These are phyloP conservation scores for Euryodendron excelsum DNA, from an alignment of 148 eudicot genomes.

Conservation along the genomic window DNA sequence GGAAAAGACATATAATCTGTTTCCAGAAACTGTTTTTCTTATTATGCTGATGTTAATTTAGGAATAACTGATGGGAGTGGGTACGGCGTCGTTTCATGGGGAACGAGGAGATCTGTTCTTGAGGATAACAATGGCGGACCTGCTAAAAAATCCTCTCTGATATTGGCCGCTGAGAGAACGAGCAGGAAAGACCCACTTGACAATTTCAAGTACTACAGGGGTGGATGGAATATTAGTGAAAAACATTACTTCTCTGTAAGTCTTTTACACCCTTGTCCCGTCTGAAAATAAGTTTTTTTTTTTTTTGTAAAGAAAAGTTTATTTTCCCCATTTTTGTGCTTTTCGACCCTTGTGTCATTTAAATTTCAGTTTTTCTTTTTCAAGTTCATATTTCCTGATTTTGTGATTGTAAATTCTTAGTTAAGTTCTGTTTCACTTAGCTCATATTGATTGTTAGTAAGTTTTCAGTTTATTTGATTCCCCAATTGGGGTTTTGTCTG, in stretches of 20 bases:
- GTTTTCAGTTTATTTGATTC: background rate
- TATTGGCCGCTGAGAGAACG: slow-evolving; percentile 44
- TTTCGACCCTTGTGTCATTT: background rate
- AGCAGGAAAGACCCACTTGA: slow-evolving; percentile 44
- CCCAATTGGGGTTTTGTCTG: background rate
- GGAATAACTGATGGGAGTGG: slow-evolving; percentile 1
- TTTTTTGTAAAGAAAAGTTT: no score
- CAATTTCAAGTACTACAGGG: slow-evolving; percentile 35
- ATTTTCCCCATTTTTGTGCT: background rate
- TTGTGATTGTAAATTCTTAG: background rate
- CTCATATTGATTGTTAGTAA: background rate
- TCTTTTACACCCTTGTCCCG: background rate
- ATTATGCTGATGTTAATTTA: background rate
- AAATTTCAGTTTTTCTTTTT: background rate
- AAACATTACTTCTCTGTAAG: slow-evolving; percentile 44
- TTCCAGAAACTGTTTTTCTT: background rate
- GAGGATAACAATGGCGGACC: no score
- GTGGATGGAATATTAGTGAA: slow-evolving; percentile 58
- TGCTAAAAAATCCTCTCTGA: slow-evolving; percentile 26
- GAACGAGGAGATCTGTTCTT: slow-evolving; percentile 22
- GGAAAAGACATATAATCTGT: background rate
- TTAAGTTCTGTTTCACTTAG: background rate
- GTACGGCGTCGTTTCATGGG: slow-evolving; percentile 17
- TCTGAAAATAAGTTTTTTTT: background rate
- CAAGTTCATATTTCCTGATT: no score